These are phyloP conservation scores for Dillenia suffruticosa DNA, from an alignment of 164 flowering plant genomes.

Conservation along the genomic window DNA sequence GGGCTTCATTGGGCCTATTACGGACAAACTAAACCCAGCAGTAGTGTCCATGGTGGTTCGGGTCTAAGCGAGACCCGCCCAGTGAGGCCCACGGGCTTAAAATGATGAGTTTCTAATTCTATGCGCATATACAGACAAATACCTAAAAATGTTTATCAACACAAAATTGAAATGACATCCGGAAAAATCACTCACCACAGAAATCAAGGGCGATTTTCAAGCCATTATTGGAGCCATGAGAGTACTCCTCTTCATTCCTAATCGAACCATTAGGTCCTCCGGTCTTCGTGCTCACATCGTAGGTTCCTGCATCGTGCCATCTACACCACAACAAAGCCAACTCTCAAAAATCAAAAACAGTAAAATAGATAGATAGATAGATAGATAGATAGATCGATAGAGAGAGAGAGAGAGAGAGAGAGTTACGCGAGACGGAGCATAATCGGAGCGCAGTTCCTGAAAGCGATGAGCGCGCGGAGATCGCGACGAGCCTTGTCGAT, in stretches of 20 bases:
- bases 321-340: slow-evolving; percentile 28
- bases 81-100: too few species aligned
- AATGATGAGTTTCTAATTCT: too few species aligned
- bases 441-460: slow-evolving; percentile 85
- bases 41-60: too few species aligned
- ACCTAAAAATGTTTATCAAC: too few species aligned
- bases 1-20: too few species aligned
- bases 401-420: slow-evolving; percentile 7
- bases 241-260: slow-evolving; percentile 68
- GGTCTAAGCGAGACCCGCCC: too few species aligned
- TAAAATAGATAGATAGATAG: background rate
- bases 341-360: background rate
- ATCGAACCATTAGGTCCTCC: slow-evolving; percentile 98
- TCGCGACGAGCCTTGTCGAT: slow-evolving; percentile 89
- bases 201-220: slow-evolving; percentile 75
- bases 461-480: slow-evolving; percentile 82
- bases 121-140: too few species aligned
- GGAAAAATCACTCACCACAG: slow-evolving; percentile 45
- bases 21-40: too few species aligned
- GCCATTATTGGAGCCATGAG: slow-evolving; percentile 76
- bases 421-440: slow-evolving; percentile 95
- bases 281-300: slow-evolving; percentile 71
- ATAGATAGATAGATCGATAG: background rate
- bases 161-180: background rate
- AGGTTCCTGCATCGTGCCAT: slow-evolving; percentile 99